phyloP scores from a whole-genome alignment of 768 basidiomycete genomes.

The Kwoniella bestiolae region DNA sequence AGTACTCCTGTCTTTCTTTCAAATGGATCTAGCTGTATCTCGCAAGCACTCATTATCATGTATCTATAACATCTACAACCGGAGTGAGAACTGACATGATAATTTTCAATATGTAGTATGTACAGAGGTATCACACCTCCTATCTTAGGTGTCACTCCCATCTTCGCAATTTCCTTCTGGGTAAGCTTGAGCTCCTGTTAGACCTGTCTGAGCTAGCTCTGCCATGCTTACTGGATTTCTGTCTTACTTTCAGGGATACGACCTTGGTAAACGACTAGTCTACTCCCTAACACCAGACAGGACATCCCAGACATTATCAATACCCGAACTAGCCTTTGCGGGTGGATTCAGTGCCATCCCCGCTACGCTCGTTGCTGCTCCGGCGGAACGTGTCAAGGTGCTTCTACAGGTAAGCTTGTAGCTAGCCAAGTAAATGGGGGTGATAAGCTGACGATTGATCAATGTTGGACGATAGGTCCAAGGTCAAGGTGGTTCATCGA shows the following conservation, averaged over 20 bases:
- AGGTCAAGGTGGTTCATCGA: slow-evolving; percentile 71
- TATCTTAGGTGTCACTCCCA: slow-evolving; percentile 91
- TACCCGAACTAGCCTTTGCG: slow-evolving; percentile 81
- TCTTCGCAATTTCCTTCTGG: slow-evolving; percentile 98
- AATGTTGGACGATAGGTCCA: slow-evolving; percentile 65
- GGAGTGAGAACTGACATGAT: not conserved
- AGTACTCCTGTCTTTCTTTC: slow-evolving; percentile 37
- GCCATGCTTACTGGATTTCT: too few relatives aligned
- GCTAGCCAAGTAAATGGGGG: too few relatives aligned
- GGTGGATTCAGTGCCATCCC: slow-evolving; percentile 95
- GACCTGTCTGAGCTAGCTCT: not conserved
- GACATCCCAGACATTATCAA: slow-evolving; percentile 66
- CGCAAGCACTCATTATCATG: not conserved
- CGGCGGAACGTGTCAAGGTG: slow-evolving; percentile 96
- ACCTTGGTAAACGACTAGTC: slow-evolving; percentile 86
- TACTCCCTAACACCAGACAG: slow-evolving; percentile 78
- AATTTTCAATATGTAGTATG: slow-evolving; percentile 40
- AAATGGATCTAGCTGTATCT: not conserved
- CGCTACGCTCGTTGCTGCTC: slow-evolving; percentile 87
- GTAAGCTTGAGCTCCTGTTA: slow-evolving; percentile 60
- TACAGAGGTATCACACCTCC: slow-evolving; percentile 78
- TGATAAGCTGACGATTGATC: not conserved
- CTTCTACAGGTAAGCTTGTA: slow-evolving; percentile 83
- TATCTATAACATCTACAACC: not conserved
- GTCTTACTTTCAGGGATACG: slow-evolving; percentile 74